Conservation (phyloP, 371 early-diverging fungal genomes). For the Fennellomyces sp. region DNA sequence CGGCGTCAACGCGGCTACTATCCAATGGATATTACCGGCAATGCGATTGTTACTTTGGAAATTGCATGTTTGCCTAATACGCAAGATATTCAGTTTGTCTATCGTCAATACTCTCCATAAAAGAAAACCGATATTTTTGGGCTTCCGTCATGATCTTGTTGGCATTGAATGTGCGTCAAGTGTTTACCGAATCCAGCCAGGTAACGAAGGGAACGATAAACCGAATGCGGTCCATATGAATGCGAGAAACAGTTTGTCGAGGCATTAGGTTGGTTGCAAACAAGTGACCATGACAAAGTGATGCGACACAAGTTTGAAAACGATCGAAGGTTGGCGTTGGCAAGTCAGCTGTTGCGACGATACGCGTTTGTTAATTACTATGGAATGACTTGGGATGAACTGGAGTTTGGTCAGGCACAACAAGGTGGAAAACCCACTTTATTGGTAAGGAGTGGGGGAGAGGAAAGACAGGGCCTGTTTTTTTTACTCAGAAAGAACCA, state of each 20-base stretch:
- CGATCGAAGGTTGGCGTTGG: slow-evolving; percentile 38
- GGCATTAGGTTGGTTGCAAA: slow-evolving; percentile 30
- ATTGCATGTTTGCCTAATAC: slow-evolving; percentile 19
- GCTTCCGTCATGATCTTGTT: slow-evolving; percentile 10
- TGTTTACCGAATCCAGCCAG: background rate
- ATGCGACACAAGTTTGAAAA: slow-evolving; percentile 32
- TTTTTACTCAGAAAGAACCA: too few species aligned
- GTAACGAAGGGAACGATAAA: background rate
- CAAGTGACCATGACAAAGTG: slow-evolving; percentile 24
- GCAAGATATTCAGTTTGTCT: slow-evolving; percentile 15
- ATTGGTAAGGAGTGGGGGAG: background rate
- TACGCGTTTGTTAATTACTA: slow-evolving; percentile 29
- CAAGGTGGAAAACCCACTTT: slow-evolving; percentile 11
- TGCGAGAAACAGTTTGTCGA: slow-evolving; percentile 20
- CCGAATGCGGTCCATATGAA: background rate
- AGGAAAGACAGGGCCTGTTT: too few species aligned
- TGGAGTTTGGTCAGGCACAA: background rate
- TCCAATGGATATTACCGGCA: slow-evolving; percentile 15
- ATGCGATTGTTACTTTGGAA: slow-evolving; percentile 19
- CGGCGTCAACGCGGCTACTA: slow-evolving; percentile 23
- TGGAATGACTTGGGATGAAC: background rate
- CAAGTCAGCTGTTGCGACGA: slow-evolving; percentile 33
- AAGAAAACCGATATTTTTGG: background rate
- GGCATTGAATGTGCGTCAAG: slow-evolving; percentile 7
- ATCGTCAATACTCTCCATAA: slow-evolving; percentile 10